Evolutionary conservation across 257 asterid genomes (phyloP).

Genomic region (Anisodus tanguticus): DNA sequence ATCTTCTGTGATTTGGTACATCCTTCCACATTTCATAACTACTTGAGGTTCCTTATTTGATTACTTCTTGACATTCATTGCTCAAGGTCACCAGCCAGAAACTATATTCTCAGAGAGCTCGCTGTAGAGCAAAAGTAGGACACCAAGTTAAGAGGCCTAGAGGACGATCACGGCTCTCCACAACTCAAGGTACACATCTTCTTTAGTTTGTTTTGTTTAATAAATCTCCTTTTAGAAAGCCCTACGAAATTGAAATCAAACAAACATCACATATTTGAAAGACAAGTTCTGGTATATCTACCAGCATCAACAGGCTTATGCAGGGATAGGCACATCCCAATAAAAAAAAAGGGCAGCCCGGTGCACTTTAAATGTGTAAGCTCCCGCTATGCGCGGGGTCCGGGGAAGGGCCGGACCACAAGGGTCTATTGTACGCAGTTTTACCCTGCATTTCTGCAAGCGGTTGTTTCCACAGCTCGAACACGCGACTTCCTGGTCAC

Average conservation of each 20-base stretch:
- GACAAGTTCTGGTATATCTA: not conserved
- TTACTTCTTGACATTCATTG: slow-evolving; percentile 1
- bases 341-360: no score
- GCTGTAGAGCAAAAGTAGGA: not conserved
- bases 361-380: no score
- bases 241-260: not conserved
- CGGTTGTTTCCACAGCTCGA: no score
- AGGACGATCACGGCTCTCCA: slow-evolving; percentile 24
- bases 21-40: slow-evolving; percentile 3
- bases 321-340: not conserved
- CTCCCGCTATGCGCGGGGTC: no score
- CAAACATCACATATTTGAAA: not conserved
- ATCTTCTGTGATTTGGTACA: slow-evolving; percentile 10
- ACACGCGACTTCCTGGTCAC: no score
- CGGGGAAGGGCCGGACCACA: no score
- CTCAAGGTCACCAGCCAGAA: slow-evolving; percentile 10
- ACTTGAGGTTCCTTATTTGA: slow-evolving; percentile 5
- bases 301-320: not conserved
- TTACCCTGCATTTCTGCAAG: no score
- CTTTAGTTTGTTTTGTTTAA: not conserved
- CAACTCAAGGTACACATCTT: slow-evolving; percentile 17
- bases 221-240: no score
- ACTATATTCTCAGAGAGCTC: not conserved
- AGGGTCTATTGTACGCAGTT: no score
- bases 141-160: slow-evolving; percentile 17